phyloP scores from a whole-genome alignment of 2,329 filamentous ascomycete genomes.

The Monosporascus sp. region DNA sequence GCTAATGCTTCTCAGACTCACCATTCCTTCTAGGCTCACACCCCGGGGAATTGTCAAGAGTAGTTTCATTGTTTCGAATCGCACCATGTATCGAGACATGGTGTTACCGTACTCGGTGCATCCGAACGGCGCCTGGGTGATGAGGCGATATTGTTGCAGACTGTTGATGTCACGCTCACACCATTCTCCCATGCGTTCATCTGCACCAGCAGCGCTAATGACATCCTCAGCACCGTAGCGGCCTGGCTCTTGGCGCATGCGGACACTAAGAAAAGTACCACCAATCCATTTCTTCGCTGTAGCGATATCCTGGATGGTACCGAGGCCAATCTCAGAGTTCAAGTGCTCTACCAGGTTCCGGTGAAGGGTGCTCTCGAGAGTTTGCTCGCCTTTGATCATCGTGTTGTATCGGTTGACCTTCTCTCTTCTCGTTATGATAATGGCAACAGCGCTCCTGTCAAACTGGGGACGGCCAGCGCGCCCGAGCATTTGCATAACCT shows the following conservation, averaged over 20 bases:
- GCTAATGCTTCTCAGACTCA: constrained; percentile 33
- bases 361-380: constrained; percentile 74
- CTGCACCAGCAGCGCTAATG: constrained; percentile 42
- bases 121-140: constrained; percentile 46
- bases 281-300: constrained; percentile 69
- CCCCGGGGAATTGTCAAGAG: constrained; percentile 58
- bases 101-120: constrained; percentile 70
- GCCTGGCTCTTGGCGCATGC: constrained; percentile 63
- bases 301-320: constrained; percentile 59
- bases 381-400: constrained; percentile 67
- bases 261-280: constrained; percentile 73
- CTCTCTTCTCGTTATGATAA: constrained; percentile 70
- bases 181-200: constrained; percentile 63
- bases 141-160: constrained; percentile 55
- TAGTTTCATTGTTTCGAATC: constrained; percentile 72
- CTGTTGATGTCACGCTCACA: constrained; percentile 63
- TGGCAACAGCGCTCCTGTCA: constrained; percentile 66
- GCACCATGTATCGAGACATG: constrained; percentile 79
- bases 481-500: constrained; percentile 88
- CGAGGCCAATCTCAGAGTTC: constrained; percentile 76
- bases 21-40: constrained; percentile 61
- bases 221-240: constrained; percentile 63
- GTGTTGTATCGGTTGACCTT: constrained; percentile 63
- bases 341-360: constrained; percentile 75
- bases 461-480: constrained; percentile 81